Evolutionary conservation across 805 yeast species (phyloP), one percentile per base, ranked within the genome.

Genomic region (Suhomyces tanzawaensis): DNA sequence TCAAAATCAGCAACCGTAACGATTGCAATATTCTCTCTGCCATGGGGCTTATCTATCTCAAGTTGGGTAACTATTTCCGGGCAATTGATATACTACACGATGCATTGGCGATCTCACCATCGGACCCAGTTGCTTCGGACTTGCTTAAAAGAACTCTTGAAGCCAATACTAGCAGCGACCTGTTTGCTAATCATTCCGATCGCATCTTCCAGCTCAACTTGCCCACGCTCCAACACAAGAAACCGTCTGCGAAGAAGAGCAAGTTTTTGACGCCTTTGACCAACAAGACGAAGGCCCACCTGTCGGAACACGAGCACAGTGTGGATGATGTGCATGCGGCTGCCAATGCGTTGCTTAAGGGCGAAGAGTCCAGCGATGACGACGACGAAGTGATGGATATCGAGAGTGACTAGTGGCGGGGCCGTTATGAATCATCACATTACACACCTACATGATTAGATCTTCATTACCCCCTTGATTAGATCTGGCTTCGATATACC

Each of bases 41-140:
- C 0, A 76, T 93, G 51, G 99, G 96, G 0, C 71, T 91, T 35
- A 79, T 90, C 2, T 72, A 88, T 53, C 69, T 93, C 54, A 87
- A 85, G 51, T 64, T 77, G 45, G 85, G 85, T 2, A 71, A 81
- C 38, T 51, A 71, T 16, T 68, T 71, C 35, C 78, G 77, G 46
- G 91, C 97, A 0, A 81, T 91, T 26, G 85, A 82, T 45, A 70
- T 75, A 21, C 66, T 93, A 37, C 96, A 91, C 56, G 81, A 77
- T 49, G 91, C 96, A 0, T 66, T 93, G 38, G 85, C 95, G 0
- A 62, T 90, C 3, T 63, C 79, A 7, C 90, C 95, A 1, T 74
- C 79, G 29, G 96, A 91, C 56, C 84, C 91, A 0, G 83, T 89
- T 13, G 93, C 97, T 0, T 69, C 79, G 8, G 97, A 91, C 52